phyloP scores from a whole-genome alignment of 805 yeast species.

The Schwanniomyces occidentalis region DNA sequence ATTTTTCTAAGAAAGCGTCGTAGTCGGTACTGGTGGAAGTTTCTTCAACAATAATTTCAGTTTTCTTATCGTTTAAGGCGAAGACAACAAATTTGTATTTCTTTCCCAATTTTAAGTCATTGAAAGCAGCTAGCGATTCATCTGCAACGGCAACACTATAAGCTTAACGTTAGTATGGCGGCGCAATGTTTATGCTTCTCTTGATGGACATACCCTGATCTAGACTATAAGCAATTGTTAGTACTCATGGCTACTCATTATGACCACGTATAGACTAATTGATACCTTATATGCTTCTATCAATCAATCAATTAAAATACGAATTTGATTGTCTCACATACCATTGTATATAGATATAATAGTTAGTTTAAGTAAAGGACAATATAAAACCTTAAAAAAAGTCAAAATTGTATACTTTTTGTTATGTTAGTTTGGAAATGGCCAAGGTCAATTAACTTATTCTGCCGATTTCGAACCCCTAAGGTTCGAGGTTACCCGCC shows the following conservation, averaged over 20 bases:
- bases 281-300: background rate
- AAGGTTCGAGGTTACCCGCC: too few species aligned
- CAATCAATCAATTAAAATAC: slow-evolving; percentile 1
- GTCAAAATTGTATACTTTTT: too few species aligned
- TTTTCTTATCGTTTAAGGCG: slow-evolving; percentile 79
- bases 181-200: background rate
- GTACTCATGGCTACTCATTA: too few species aligned
- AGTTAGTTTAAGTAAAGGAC: too few species aligned
- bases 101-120: slow-evolving; percentile 93
- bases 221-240: slow-evolving; percentile 22
- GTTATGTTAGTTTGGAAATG: too few species aligned
- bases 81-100: slow-evolving; percentile 82
- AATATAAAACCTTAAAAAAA: too few species aligned
- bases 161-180: slow-evolving; percentile 14
- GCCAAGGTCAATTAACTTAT: too few species aligned
- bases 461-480: too few species aligned
- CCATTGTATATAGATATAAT: too few species aligned
- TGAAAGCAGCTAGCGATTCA: slow-evolving; percentile 91
- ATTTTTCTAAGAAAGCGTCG: slow-evolving; percentile 80
- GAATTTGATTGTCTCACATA: too few species aligned
- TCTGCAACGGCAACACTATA: slow-evolving; percentile 54
- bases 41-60: slow-evolving; percentile 86
- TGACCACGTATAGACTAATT: too few species aligned
- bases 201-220: slow-evolving; percentile 33
- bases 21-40: slow-evolving; percentile 75